Conservation (phyloP, 768 basidiomycete species). For the Hygrocybe punicea region DNA sequence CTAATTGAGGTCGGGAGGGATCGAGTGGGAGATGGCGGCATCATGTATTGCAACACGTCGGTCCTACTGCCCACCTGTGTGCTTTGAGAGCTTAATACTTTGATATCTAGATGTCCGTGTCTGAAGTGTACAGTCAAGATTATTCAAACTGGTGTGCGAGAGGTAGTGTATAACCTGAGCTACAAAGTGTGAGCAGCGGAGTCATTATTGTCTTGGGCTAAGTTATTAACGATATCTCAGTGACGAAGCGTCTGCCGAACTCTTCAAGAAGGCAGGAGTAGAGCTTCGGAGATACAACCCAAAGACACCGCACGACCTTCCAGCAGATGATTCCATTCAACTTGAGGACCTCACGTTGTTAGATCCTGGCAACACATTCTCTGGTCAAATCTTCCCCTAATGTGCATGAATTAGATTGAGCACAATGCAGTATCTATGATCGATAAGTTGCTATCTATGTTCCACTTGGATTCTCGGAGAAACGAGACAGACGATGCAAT, state of each 20-base stretch:
- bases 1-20: constrained; percentile 91
- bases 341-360: constrained; percentile 20
- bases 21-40: constrained; percentile 73
- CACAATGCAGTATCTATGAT: constrained; percentile 28
- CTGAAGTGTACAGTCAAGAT: constrained; percentile 96
- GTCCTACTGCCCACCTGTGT: constrained; percentile 1
- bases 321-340: constrained; percentile 19
- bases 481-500: constrained; percentile 46
- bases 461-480: constrained; percentile 58
- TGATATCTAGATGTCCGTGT: constrained; percentile 79
- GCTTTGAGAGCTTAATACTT: not conserved
- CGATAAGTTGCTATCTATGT: constrained; percentile 48
- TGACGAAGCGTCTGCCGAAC: constrained; percentile 74
- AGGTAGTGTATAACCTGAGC: constrained; percentile 90
- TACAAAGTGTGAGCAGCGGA: constrained; percentile 81
- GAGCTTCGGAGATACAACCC: constrained; percentile 68
- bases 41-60: constrained; percentile 99
- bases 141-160: constrained; percentile 87
- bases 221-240: constrained; percentile 35
- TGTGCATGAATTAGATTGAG: not conserved
- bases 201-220: not conserved
- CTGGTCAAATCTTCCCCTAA: not conserved
- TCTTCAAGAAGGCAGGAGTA: constrained; percentile 83
- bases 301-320: constrained; percentile 25
- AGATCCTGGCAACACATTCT: constrained; percentile 9